Conservation (phyloP, 2,329 filamentous ascomycete species). For the Aaosphaeria pasadenensis region DNA sequence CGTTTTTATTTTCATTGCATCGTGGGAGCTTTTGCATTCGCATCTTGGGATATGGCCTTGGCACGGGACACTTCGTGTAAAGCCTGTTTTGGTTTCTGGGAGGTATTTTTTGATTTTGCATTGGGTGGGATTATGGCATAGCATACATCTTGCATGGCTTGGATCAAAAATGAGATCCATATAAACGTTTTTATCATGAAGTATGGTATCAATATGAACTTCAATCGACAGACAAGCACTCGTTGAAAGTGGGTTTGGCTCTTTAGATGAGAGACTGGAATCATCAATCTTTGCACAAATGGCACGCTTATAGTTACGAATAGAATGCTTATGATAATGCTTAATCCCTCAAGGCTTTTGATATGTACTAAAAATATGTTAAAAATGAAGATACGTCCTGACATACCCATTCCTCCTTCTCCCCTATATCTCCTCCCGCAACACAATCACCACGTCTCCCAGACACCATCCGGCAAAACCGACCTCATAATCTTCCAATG, state of each 20-base stretch:
- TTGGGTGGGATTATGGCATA: neutral
- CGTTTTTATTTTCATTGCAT: too few species aligned
- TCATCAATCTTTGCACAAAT: too few species aligned
- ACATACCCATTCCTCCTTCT: neutral
- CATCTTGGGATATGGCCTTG: too few species aligned
- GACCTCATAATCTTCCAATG: constrained; percentile 93
- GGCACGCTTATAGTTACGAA: too few species aligned
- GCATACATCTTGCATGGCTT: neutral
- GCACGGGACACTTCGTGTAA: neutral
- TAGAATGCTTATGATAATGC: too few species aligned
- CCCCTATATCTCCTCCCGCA: neutral
- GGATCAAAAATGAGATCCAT: neutral
- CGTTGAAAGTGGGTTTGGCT: too few species aligned
- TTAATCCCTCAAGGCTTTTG: neutral
- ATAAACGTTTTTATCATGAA: too few species aligned
- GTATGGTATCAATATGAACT: too few species aligned
- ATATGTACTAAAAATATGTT: neutral
- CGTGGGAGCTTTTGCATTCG: too few species aligned
- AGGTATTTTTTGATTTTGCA: neutral
- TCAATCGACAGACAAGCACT: too few species aligned
- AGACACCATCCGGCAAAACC: constrained; percentile 73
- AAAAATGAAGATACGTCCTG: neutral
- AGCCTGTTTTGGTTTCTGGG: neutral
- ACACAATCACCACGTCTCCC: constrained; percentile 73
- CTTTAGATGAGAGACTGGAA: too few species aligned